Evolutionary conservation across 2,329 filamentous ascomycete genomes (phyloP), one percentile per base, ranked within the genome.

Genomic region (Chaetomiaceae sp.): DNA sequence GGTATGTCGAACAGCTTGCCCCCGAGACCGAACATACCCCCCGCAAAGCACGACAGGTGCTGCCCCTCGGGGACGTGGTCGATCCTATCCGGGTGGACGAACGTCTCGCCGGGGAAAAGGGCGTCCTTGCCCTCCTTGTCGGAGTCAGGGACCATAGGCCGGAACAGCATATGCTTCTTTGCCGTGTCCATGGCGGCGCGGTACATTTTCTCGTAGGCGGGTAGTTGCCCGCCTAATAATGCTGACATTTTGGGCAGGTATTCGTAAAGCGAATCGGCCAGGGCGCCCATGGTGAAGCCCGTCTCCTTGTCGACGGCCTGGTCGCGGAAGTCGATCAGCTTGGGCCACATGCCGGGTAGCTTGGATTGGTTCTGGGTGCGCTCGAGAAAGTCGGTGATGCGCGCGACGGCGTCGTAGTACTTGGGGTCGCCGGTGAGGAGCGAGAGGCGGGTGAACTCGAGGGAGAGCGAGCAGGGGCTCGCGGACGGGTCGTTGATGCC

Each of bases 311-410:
- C 53, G 34, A 74, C 72, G 61, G 64, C 72, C 66, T 71, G 74
- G 77, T 58, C 78, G 72, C 62, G 74, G 73, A 69, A 78, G 66
- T 91, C 80, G 46, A 92, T 70, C 46, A 74, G 72, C 19, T 79
- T 75, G 1, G 87, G 88, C 86, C 85, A 94, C 74, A 94, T 78
- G 3, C 89, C 89, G 0, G 88, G 88, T 6, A 92, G 68, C n/a
- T 72, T 74, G 0, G 88, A 91, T 4, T 75, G 68, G 62, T 84
- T 82, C 69, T 94, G 89, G 48, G 81, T 80, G 36, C 76, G 72
- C 49, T 85, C 78, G n/a, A 95, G 75, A 20, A 84, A 79, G 53
- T 85, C 78, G 8, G 86, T 88, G 44, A 95, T 82, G 9, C 87
- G 80, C 53, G 85, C 84, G 52, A 90, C 79, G 1, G 88, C 88